phyloP scores from a whole-genome alignment of 768 basidiomycete species.

The Tremella yokohamensis region DNA sequence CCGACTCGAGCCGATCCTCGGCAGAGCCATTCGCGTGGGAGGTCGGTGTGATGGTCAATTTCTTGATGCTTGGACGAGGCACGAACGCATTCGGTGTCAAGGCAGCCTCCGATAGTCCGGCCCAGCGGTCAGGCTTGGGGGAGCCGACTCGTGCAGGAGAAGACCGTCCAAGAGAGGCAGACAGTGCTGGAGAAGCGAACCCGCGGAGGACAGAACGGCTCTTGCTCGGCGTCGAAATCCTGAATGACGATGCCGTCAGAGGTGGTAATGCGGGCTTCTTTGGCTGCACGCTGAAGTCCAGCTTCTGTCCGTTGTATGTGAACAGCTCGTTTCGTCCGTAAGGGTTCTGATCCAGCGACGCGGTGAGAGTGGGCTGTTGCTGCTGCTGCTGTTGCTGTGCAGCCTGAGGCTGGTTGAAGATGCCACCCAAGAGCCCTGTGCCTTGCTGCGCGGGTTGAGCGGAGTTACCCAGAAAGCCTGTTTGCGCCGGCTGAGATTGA shows the following conservation, averaged over 20 bases:
- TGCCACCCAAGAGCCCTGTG: slow-evolving; percentile 55
- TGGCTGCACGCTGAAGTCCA: slow-evolving; percentile 38
- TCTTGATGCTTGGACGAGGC: slow-evolving; percentile 79
- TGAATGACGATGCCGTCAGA: slow-evolving; percentile 44
- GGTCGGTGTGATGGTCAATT: slow-evolving; percentile 82
- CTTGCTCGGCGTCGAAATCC: slow-evolving; percentile 44
- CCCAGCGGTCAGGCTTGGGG: slow-evolving; percentile 36
- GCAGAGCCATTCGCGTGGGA: slow-evolving; percentile 44
- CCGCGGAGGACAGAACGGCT: slow-evolving; percentile 46
- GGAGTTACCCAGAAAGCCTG: slow-evolving; percentile 50
- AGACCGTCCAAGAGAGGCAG: slow-evolving; percentile 27
- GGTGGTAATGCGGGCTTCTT: slow-evolving; percentile 50
- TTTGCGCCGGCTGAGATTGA: slow-evolving; percentile 48
- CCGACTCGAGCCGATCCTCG: slow-evolving; percentile 39
- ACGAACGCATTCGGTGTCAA: slow-evolving; percentile 66
- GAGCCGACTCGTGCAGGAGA: slow-evolving; percentile 31
- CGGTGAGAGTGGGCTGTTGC: slow-evolving; percentile 58
- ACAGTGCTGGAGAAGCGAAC: slow-evolving; percentile 41
- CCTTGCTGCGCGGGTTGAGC: slow-evolving; percentile 45
- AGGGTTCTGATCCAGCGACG: slow-evolving; percentile 74
- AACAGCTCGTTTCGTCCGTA: slow-evolving; percentile 54
- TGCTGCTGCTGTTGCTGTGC: slow-evolving; percentile 58
- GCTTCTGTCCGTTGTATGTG: slow-evolving; percentile 42
- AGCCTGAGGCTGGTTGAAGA: slow-evolving; percentile 55
- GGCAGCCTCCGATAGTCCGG: slow-evolving; percentile 62